These are phyloP conservation scores for Phytophthora crassamura DNA, from an alignment of 352 stramenopile genomes.

Conservation along the genomic window DNA sequence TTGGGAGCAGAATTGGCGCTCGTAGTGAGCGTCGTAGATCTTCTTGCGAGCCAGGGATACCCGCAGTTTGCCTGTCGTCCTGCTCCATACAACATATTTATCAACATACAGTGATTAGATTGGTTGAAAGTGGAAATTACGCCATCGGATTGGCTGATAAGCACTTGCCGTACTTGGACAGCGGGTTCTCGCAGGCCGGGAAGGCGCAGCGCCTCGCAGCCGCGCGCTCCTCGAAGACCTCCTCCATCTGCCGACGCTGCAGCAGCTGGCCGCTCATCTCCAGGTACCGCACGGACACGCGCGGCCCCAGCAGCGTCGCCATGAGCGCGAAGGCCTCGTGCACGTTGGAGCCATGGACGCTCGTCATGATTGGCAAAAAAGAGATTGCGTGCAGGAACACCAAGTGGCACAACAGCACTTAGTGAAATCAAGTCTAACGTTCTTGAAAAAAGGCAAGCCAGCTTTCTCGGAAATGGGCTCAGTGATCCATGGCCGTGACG, in stretches of 20 bases:
- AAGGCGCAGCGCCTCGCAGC: conserved; percentile 76
- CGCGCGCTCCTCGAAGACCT: conserved; percentile 82
- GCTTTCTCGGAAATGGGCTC: conserved; percentile 1
- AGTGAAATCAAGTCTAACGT: no score
- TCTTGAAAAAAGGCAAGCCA: background rate
- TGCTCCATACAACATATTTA: conserved; percentile 18
- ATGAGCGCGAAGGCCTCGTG: conserved; percentile 85
- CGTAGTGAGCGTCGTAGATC: conserved; percentile 83
- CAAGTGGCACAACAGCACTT: no score
- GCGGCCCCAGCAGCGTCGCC: conserved; percentile 73
- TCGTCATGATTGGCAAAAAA: conserved; percentile 31
- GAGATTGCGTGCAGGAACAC: no score
- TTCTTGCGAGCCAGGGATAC: conserved; percentile 75
- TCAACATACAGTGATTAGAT: conserved; percentile 7
- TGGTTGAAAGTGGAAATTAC: conserved; percentile 8
- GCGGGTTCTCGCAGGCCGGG: conserved; percentile 64
- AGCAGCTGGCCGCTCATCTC: conserved; percentile 72
- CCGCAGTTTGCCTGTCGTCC: conserved; percentile 70
- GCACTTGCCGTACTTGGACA: conserved; percentile 47
- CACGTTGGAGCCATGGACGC: conserved; percentile 58
- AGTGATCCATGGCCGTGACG: conserved; percentile 1
- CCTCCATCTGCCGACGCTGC: conserved; percentile 81
- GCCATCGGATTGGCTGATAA: conserved; percentile 22
- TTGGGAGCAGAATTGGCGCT: conserved; percentile 85
- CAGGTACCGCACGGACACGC: conserved; percentile 71